Conservation (phyloP, 2,329 filamentous ascomycete genomes). For the Piedraia hortae region DNA sequence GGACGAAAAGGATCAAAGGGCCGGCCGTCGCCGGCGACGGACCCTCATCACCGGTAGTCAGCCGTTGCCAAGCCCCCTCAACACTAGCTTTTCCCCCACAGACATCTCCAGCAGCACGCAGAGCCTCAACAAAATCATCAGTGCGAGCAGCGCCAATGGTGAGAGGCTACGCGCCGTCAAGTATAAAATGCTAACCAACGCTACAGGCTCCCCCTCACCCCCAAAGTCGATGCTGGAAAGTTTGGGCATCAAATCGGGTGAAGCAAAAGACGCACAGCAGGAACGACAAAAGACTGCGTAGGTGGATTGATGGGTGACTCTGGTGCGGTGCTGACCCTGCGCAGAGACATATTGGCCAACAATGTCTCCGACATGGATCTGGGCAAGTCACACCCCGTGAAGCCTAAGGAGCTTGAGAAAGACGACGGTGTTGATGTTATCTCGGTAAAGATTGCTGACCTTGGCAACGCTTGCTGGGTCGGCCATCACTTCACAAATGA, state of each 20-base stretch:
- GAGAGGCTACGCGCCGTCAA: no score
- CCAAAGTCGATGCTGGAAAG: constrained; percentile 31
- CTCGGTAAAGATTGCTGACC: constrained; percentile 93
- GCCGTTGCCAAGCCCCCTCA: constrained; percentile 78
- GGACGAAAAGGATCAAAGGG: constrained; percentile 50
- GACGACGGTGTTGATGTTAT: constrained; percentile 47
- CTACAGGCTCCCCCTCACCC: constrained; percentile 20
- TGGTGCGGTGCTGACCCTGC: no score
- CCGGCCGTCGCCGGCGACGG: constrained; percentile 64
- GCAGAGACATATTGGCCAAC: constrained; percentile 51
- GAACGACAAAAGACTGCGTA: constrained; percentile 86
- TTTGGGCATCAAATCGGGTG: constrained; percentile 21
- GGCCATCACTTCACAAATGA: constrained; percentile 98
- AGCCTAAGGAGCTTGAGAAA: constrained; percentile 28
- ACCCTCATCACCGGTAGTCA: constrained; percentile 95
- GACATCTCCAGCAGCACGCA: constrained; percentile 37
- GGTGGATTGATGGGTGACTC: constrained; percentile 18
- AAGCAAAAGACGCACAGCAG: constrained; percentile 28
- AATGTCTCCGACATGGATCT: constrained; percentile 89
- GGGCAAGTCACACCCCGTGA: constrained; percentile 35
- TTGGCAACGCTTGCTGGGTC: constrained; percentile 96
- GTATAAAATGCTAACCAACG: constrained; percentile 26
- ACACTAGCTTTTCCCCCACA: constrained; percentile 61
- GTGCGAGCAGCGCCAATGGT: constrained; percentile 34
- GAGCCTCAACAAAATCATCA: constrained; percentile 63